Base-by-base conservation (phyloP, 2,329 filamentous ascomycete species). In the Rosellinia necatrix region DNA sequence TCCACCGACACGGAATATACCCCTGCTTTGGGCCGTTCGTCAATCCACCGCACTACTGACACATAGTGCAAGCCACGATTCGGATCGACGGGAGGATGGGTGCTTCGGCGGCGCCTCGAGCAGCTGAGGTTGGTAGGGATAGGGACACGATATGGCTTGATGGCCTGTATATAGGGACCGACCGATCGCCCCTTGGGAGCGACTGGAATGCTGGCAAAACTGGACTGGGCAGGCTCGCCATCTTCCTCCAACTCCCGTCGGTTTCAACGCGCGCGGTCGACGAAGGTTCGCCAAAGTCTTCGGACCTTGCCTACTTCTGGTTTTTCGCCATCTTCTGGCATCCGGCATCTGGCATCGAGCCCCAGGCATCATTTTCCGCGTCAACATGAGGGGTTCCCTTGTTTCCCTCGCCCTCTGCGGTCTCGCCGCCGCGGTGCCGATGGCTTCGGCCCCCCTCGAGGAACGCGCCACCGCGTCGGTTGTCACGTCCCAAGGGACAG, bases 401-500 rank as follows among this genome's bases (percentile, higher is more conserved):
- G 21, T 56, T 15, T 49, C 30, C 8, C 21, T 58, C 12, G 48
- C 53, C 29, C 13, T 68, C 32, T 37, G 43, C 22, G 52, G 67
- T 51, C 35, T 67, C 22, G 59, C 54, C 12, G 61, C 47, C 32
- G 66, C 67, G 21, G 56, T 58, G 22, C 63, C 67, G 12, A 51
- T 59, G 2, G 50, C 60, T 6, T 58, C 63, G 6, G 42, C 41
- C n/a, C 61, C 61, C 5, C 53, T 66, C 1, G 63, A 66, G 38
- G 61, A 64, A 54, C 60, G 67, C 37, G 44, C 51, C 6, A 65
- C 58, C n/a, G 55, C 62, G 13, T 66, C 68, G n/a, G 62, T 71
- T 10, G 43, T 58, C 32, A 65, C 60, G 13, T 54, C 66, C 8
- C 66, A 64, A 24, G 70, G 70, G 7, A 71, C 68, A 7, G 52